Base-by-base conservation (phyloP, 2,329 filamentous ascomycete genomes). In the Coleophoma crateriformis region DNA sequence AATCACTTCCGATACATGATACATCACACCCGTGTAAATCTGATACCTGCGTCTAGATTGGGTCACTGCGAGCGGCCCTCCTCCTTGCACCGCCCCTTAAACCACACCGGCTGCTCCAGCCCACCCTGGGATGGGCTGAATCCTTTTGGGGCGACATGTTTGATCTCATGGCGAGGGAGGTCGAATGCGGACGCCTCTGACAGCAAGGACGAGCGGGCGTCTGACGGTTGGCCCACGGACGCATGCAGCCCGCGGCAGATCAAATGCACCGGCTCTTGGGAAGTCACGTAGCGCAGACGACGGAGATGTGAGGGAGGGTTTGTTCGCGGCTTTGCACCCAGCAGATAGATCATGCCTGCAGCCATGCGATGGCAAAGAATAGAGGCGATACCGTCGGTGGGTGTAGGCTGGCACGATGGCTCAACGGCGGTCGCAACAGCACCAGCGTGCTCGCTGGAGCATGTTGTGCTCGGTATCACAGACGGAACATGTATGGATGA, bases 201-300 rank as follows among this genome's bases (percentile, higher is more conserved):
- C 52, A 56, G 54, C 45, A 52, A 45, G 40, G 54, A 53, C 32
- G 39, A 22, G 39, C 50, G 52, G 49, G 52, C 54, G 55, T 59
- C 58, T 63, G 58, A 61, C 60, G 55, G 50, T 57, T 39, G 46
- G 53, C 54, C 49, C 54, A 61, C 61, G 60, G 61, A 58, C 56
- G 46, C 51, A 53, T 62, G 60, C 60, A 61, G 55, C 46, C 41
- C 41, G 41, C 20, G 27, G 41, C n/a, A 44, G 41, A 44, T 44
- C 41, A 8, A 44, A 44, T 44, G 41, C 41, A 33, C 32, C 41
- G 41, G 41, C 27, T 44, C 41, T 44, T 44, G 52, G 52, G 47
- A 35, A 55, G 53, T 46, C 60, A 56, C 57, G 61, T 58, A 63
- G 53, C 44, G 43, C 50, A 40, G 49, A 51, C 55, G 48, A 58